Base-by-base conservation (phyloP, 2,329 filamentous ascomycete genomes). In the Camillea tinctor region DNA sequence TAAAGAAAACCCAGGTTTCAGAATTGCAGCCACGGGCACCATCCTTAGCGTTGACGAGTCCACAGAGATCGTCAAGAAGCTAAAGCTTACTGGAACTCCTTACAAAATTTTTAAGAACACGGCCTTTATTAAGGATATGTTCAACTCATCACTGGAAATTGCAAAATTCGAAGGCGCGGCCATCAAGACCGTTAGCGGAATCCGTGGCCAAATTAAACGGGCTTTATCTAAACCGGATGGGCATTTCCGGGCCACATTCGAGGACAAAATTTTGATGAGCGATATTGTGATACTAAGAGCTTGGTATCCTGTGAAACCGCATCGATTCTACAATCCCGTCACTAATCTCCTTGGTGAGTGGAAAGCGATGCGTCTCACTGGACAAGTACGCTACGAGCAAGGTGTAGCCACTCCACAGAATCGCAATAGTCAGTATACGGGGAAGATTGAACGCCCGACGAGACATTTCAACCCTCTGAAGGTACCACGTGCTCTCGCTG, bases 61-160 rank as follows among this genome's bases (percentile, higher is more conserved):
- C 49, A 93, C 92, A 2, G 95, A 99, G 74, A 98, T 99, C 66
- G 95, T 99, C 76, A 99, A 99, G 85, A 99, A 99, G 82, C 88
- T 99, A 72, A 99, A 99, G 77, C 85, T 99, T 54, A 97, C 93
- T 0, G 94, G 94, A 62, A 83, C 87, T 53, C 93, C 95, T 1
- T 95, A 94, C 84, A 98, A 98, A 80, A 96, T 98, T 76, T 98
- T 96, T 86, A 97, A 97, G 78, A 99, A 99, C 80, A 99, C 95
- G 0, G 93, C 95, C 48, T 99, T 99, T 74, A 93, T 99, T 79
- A 96, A 95, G 76, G 92, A 96, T 78, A 99, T 99, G 95, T 99
- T 99, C 83, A 93, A 87, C 73, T 89, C 90, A 0, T 84, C 92
- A 0, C 87, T 99, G 50, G 95, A 99, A 74, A 95, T 99, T 66